Evolutionary conservation across 2,329 filamentous ascomycete species (phyloP).

Genomic region (Aspergillus awamori): DNA sequence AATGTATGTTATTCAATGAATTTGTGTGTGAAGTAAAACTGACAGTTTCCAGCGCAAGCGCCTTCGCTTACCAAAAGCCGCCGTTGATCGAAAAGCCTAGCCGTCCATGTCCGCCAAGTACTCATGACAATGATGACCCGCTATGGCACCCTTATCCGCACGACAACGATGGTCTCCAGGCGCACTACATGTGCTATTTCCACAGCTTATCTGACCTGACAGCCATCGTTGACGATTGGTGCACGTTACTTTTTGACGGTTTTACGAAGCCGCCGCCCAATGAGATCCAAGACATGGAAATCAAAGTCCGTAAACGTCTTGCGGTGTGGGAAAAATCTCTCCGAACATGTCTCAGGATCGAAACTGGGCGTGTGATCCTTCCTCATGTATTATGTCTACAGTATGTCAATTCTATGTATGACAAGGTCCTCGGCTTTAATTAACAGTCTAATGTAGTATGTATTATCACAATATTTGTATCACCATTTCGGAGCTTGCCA

Average conservation of each 20-base stretch:
- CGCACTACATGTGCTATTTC: slow-evolving; percentile 14
- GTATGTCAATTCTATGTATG: background rate
- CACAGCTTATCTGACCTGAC: slow-evolving; percentile 5
- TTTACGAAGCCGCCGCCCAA: background rate
- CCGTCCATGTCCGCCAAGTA: background rate
- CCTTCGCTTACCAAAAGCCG: slow-evolving; percentile 13
- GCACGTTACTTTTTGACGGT: slow-evolving; percentile 14
- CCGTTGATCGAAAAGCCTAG: slow-evolving; percentile 11
- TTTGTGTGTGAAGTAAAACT: background rate
- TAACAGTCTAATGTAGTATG: background rate
- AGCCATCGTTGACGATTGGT: slow-evolving; percentile 7
- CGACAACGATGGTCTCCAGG: background rate
- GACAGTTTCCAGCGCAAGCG: background rate
- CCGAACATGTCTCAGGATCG: background rate
- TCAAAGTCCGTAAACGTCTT: background rate
- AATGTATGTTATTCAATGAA: slow-evolving; percentile 6
- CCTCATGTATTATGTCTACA: background rate
- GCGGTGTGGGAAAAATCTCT: background rate
- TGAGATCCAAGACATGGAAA: background rate
- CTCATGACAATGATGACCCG: slow-evolving; percentile 4
- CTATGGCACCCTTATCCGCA: slow-evolving; percentile 19
- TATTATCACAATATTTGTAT: background rate
- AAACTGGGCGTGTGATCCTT: background rate
- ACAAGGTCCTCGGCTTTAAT: too few relatives aligned
- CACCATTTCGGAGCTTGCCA: background rate